Evolutionary conservation across 2,329 filamentous ascomycete species (phyloP), one percentile per base, ranked within the genome.

Genomic region (Exophiala mesophila): DNA sequence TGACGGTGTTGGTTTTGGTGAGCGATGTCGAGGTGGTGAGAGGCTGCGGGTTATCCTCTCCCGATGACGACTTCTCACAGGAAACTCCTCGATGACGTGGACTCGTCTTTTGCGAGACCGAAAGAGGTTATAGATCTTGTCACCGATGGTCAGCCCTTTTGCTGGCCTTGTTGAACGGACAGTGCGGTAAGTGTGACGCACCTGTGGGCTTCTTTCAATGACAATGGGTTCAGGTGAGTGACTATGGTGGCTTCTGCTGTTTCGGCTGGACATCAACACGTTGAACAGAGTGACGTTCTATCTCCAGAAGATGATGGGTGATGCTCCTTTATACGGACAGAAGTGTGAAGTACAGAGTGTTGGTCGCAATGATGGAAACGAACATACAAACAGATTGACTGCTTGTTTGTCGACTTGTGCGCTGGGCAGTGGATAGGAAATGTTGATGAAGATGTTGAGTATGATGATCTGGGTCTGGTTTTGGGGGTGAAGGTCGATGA

Each of bases 111-210:
- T 48, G 16, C 48, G 41, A 26, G 26, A 36, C 35, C 42, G 39
- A 33, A 51, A 45, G 20, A 51, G 48, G 39, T 48, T 48, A 45
- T 45, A 52, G 10, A 49, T 26, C 44, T 52, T 52, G 10, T 39
- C 42, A 16, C 46, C 47, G 18, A 50, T 13, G 3, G 49, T 52
- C 44, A 52, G 40, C 19, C 38, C 36, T 24, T 34, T 21, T 35
- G 39, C 19, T 15, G 44, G 35, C 20, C 39, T 41, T 31, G 21
- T 33, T 17, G 31, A 26, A 34, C 33, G 45, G 12, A 46, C 12
- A 32, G 43, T 38, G 41, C 44, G 47, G 38, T 47, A 47, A 18
- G 41, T 18, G n/a, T 19, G 47, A 47, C 44, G 44, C 46, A 49
- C 46, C 44, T 47, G 44, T 13, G 46, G 46, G 12, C 35, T 36